Evolutionary conservation across 345 rosid species (phyloP), one percentile per base, ranked within the genome.

Genomic region (Carallia pectinifolia): DNA sequence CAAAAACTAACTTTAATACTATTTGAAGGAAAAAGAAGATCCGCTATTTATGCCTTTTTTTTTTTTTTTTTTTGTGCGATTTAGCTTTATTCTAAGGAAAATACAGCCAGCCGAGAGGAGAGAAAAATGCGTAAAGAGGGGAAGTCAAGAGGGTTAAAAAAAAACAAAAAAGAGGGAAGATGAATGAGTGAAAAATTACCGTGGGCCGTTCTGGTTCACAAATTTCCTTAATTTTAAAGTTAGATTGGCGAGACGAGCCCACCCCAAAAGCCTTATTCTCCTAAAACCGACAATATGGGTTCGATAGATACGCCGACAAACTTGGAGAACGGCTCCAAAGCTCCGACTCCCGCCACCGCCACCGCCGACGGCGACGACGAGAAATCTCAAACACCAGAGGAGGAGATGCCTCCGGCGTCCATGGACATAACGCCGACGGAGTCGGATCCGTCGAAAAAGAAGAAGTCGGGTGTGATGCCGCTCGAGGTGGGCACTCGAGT

Each of bases 401-500:
- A 77, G 67, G 80, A 80, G 62, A 68, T 75, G 31, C 68, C 76
- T 38, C 71, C 73, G 29, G 48, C 79, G 38, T 19, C 71, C 15
- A 9, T 72, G 6, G 76, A 71, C 0, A 68, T 71, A 76, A 65
- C 62, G 29, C 68, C 62, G 59, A 17, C 48, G 6, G 97, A 85
- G 71, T 59, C 82, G 61, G 97, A 91, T 7, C 71, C 81, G 7
- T 67, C 78, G 71, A 92, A 74, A 83, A 88, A 77, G 87, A 87
- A 96, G 80, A 89, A 56, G 78, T 62, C 78, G 34, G 81, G 89
- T 69, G 61, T 85, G 77, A 87, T 88, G 7, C 98, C 97, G 9
- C 85, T 92, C 54, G 99, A 95, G 79, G 99, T 95, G 4, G 99
- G 99, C 27, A 92, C 98, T 71, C 93, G 96, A 67, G 99, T 92